Conservation (phyloP, 805 yeast species). For the Isabelozyma heimii region DNA sequence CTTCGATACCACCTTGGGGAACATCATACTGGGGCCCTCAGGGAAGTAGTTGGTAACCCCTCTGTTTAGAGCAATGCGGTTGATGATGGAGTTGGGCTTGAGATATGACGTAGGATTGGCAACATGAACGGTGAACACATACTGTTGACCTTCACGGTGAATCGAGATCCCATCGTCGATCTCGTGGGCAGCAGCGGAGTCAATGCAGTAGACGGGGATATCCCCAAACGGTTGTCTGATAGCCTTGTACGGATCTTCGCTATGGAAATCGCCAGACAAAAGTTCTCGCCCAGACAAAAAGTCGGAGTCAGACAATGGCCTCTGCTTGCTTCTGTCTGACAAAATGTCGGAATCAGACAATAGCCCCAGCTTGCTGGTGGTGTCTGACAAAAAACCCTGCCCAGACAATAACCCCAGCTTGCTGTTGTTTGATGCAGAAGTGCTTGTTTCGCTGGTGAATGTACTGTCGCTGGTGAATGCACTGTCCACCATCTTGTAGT, state of each 20-base stretch:
- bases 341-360: constrained; percentile 3
- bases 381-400: too few species aligned
- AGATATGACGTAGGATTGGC: constrained; percentile 84
- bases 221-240: constrained; percentile 42
- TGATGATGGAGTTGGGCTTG: constrained; percentile 34
- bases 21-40: constrained; percentile 61
- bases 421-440: background rate
- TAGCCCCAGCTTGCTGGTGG: background rate
- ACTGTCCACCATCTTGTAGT: constrained; percentile 29
- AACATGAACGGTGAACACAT: constrained; percentile 63
- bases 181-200: constrained; percentile 75
- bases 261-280: constrained; percentile 18
- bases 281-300: constrained; percentile 1
- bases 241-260: constrained; percentile 24
- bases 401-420: background rate
- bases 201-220: constrained; percentile 76
- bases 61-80: constrained; percentile 57
- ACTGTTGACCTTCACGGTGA: constrained; percentile 22
- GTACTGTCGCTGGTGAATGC: constrained; percentile 1
- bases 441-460: too few species aligned
- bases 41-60: constrained; percentile 75
- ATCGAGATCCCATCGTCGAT: constrained; percentile 92
- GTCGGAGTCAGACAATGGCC: constrained; percentile 1
- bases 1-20: constrained; percentile 56
- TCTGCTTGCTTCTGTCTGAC: background rate